These are phyloP conservation scores for Macroventuria anomochaeta DNA, from an alignment of 2,329 filamentous ascomycete genomes.

Conservation along the genomic window DNA sequence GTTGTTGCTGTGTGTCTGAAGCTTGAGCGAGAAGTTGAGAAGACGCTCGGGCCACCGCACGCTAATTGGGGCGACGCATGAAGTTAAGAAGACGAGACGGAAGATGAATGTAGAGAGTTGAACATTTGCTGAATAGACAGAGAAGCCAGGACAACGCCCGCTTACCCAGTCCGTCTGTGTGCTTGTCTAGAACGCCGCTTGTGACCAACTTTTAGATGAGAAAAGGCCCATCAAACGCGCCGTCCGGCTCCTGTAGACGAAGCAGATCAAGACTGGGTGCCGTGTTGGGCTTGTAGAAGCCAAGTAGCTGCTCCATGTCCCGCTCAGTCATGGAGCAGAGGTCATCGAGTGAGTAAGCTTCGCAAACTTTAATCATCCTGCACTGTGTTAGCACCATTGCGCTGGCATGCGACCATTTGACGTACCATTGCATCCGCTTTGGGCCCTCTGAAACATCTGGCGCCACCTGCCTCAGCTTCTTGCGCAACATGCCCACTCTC, in stretches of 20 bases:
- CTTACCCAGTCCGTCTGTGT: constrained; percentile 14
- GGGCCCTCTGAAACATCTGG: constrained; percentile 75
- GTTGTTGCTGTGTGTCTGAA: background rate
- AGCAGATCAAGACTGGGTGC: constrained; percentile 55
- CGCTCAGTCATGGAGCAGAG: constrained; percentile 81
- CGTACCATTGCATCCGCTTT: constrained; percentile 86
- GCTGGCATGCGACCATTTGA: background rate
- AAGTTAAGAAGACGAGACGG: constrained; percentile 4
- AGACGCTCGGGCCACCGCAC: constrained; percentile 23
- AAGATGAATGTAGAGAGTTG: constrained; percentile 9
- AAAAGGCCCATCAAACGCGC: constrained; percentile 57
- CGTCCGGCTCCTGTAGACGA: constrained; percentile 48
- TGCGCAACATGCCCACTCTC: constrained; percentile 79
- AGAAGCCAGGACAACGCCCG: constrained; percentile 18
- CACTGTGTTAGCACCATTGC: constrained; percentile 35
- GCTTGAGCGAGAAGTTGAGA: constrained; percentile 1
- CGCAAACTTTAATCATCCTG: constrained; percentile 92
- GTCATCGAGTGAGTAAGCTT: constrained; percentile 83
- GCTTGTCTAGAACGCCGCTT: background rate
- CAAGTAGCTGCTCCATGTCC: constrained; percentile 81
- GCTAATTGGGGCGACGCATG: constrained; percentile 29
- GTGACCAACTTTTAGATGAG: constrained; percentile 33
- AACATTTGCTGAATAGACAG: constrained; percentile 28
- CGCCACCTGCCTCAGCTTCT: constrained; percentile 78
- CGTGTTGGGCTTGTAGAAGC: constrained; percentile 67